Evolutionary conservation across 2,329 filamentous ascomycete genomes (phyloP), one percentile per base, ranked within the genome.

Genomic region (Pyrenophora seminiperda): DNA sequence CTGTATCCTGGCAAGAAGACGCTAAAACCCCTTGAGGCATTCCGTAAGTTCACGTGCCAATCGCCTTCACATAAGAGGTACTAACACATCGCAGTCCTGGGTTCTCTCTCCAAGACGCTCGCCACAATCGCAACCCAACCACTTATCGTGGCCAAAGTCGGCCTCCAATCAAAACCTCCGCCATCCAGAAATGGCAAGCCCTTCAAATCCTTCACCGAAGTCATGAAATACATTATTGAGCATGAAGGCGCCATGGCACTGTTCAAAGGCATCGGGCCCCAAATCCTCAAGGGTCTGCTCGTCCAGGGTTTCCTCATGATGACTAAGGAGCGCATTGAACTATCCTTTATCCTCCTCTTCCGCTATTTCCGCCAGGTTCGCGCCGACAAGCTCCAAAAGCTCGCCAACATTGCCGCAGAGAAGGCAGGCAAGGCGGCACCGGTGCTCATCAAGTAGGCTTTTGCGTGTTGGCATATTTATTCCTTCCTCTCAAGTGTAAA

Each of bases 241-340:
- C 86, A 96, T 54, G 94, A 99, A 71, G 94, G 94, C 3, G 72
- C 83, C 1, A 66, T 87, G 10, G 88, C 88, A n/a, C 80, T 99
- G 1, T 99, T 97, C 80, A 99, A 99, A 78, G 94, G 94, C 33
- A 96, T 99, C 61, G 91, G 85, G 0, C 94, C 94, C 3, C 94
- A 99, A 73, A 89, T 99, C 42, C 75, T 91, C 51, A 99, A 99
- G 76, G 94, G 94, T 1, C 76, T 99, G 43, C 72, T 99, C 40
- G 94, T 99, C 2, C 94, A 99, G 70, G 94, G 94, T 41, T 85
- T 99, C 47, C 79, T 99, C 31, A 99, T 99, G 94, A 99, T 97
- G 91, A 94, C 91, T 39, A 99, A 99, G 77, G 94, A 99, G 76
- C 84, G 91, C 61, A 90, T 97, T 75, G 94, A 97, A 73, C 77